Conservation (phyloP, 192 early-diverging fungal genomes). For the Chytriomyces sp. region DNA sequence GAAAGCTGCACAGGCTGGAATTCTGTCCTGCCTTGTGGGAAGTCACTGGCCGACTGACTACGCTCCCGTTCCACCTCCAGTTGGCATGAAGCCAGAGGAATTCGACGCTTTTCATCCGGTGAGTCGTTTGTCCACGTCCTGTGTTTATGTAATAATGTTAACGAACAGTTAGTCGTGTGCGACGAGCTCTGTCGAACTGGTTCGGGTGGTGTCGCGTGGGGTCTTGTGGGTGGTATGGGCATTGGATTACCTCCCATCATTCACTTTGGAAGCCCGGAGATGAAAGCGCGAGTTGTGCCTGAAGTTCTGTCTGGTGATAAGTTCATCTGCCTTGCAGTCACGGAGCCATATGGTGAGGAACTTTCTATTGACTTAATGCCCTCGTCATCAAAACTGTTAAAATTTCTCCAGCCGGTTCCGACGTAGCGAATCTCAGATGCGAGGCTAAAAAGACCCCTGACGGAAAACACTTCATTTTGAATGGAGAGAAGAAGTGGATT, state of each 20-base stretch:
- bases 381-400: background rate
- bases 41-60: slow-evolving; percentile 43
- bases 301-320: slow-evolving; percentile 72
- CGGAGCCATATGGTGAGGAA: slow-evolving; percentile 61
- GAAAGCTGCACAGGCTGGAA: slow-evolving; percentile 67
- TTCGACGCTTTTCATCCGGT: slow-evolving; percentile 52
- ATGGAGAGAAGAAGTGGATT: slow-evolving; percentile 75
- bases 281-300: slow-evolving; percentile 69
- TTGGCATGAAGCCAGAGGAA: slow-evolving; percentile 50
- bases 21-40: slow-evolving; percentile 66
- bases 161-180: slow-evolving; percentile 71
- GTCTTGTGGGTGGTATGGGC: slow-evolving; percentile 65
- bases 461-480: slow-evolving; percentile 73
- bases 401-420: slow-evolving; percentile 51
- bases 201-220: slow-evolving; percentile 82
- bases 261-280: slow-evolving; percentile 70
- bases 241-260: slow-evolving; percentile 81
- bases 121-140: background rate
- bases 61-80: slow-evolving; percentile 31
- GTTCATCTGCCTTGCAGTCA: slow-evolving; percentile 80
- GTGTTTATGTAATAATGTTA: slow-evolving; percentile 54
- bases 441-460: slow-evolving; percentile 70
- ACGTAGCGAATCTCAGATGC: slow-evolving; percentile 73
- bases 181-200: slow-evolving; percentile 82
- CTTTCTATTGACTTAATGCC: background rate